A percentile compares a stretch with the other conserved stretches of the same genome.
Conservation (phyloP, 1,284 basidiomycete genomes). For the Ganoderma lingzhi region DNA sequence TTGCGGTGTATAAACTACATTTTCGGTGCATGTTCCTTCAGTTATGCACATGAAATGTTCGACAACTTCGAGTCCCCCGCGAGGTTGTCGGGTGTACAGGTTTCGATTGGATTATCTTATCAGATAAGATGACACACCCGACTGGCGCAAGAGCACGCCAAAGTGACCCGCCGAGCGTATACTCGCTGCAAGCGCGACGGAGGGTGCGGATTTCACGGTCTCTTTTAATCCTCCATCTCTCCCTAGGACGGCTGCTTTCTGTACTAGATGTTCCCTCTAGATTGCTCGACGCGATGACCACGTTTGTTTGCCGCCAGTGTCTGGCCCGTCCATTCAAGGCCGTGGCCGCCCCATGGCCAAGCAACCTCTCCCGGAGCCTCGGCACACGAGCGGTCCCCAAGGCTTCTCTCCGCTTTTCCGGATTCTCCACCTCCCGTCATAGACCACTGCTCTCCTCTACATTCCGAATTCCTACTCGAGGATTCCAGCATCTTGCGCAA, state of each 20-base stretch:
- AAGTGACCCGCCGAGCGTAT: slow-evolving; percentile 3
- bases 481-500: slow-evolving; percentile 22
- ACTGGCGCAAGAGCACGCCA: slow-evolving; percentile 23
- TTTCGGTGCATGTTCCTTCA: background rate
- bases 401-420: background rate
- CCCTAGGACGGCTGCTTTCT: background rate
- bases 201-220: background rate
- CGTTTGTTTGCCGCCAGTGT: slow-evolving; percentile 23
- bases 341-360: background rate
- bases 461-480: background rate
- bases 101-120: slow-evolving; percentile 18
- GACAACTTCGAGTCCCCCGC: background rate
- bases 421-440: background rate
- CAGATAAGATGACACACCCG: slow-evolving; percentile 25
- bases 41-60: background rate
- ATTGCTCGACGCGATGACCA: slow-evolving; percentile 15
- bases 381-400: slow-evolving; percentile 10
- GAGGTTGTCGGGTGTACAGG: background rate
- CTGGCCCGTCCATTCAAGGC: slow-evolving; percentile 17
- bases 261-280: background rate
- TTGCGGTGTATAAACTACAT: background rate
- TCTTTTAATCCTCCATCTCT: background rate
- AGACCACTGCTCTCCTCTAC: background rate
- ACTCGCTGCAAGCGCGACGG: background rate
- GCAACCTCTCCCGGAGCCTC: slow-evolving; percentile 7